Evolutionary conservation across 2,329 filamentous ascomycete genomes (phyloP), one percentile per base, ranked within the genome.

Genomic region (Cladophialophora bantiana): DNA sequence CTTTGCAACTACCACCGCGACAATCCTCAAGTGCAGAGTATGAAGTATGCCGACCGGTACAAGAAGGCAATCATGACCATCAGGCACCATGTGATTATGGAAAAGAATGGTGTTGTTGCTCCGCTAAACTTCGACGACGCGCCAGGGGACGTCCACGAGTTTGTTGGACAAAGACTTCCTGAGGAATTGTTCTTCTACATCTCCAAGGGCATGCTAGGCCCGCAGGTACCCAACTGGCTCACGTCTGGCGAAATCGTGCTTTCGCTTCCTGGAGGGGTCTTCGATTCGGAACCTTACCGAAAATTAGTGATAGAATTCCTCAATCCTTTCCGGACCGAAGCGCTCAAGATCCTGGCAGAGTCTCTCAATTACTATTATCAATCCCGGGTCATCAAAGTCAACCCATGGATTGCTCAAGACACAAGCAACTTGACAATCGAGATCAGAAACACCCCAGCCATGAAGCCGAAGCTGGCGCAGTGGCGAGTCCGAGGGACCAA

Each of bases 121-220:
- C 90, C 93, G 15, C 84, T 92, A 73, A 89, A 94, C 73, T 86
- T 84, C 62, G 90, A 92, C 7, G 84, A 88, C 62, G 86, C 93
- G 20, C 94, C 95, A 1, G 86, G 86, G 54, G 94, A 98, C 76
- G 89, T 95, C 71, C 92, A 96, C 75, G 90, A 94, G 74, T 94
- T 97, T 75, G 87, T 97, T 68, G 93, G 93, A n/a, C 87, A 96
- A 66, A 90, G 94, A 67, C 83, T 99, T 4, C 93, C 95, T 0
- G 89, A 93, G 48, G 95, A 99, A 78, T 83, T 98, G 18, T 94
- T 94, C 77, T 91, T 93, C 78, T 98, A 98, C 77, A 84, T 97
- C 58, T 93, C 93, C 66, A 89, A 87, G 59, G 95, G 93, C 38
- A 82, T 97, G 52, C 88, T 98, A 70, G 88, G 92, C 34, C 85